Evolutionary conservation across 768 basidiomycete species (phyloP).

Genomic region (Chiua virens): DNA sequence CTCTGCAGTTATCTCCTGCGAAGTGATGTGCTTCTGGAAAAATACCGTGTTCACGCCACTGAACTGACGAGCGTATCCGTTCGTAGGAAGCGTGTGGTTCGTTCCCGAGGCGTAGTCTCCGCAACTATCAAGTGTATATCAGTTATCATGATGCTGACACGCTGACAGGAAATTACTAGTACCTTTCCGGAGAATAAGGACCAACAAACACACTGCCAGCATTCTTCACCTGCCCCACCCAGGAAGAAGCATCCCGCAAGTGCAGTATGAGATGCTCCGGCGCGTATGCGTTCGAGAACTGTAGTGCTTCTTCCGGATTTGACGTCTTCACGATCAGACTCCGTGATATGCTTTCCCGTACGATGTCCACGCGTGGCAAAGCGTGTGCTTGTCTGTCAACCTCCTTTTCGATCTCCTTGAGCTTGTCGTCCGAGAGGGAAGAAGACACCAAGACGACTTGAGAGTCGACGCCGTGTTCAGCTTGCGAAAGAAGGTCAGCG

Average conservation of each 20-base stretch:
- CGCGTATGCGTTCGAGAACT: slow-evolving; percentile 95
- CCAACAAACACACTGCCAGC: slow-evolving; percentile 98
- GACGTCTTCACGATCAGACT: slow-evolving; percentile 81
- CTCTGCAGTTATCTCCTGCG: slow-evolving; percentile 82
- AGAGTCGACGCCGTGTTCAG: slow-evolving; percentile 97
- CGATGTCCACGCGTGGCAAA: slow-evolving; percentile 85
- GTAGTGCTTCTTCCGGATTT: slow-evolving; percentile 72
- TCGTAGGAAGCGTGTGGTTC: slow-evolving; percentile 96
- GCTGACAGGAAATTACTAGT: slow-evolving; percentile 18
- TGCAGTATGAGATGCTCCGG: slow-evolving; percentile 98
- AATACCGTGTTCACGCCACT: slow-evolving; percentile 96
- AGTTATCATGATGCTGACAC: slow-evolving; percentile 2
- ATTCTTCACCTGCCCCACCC: slow-evolving; percentile 73
- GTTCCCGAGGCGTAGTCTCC: slow-evolving; percentile 99
- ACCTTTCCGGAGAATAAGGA: slow-evolving; percentile 95
- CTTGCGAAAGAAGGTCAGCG: slow-evolving; percentile 95
- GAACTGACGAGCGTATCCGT: slow-evolving; percentile 96
- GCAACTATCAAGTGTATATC: slow-evolving; percentile 53
- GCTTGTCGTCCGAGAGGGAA: slow-evolving; percentile 56
- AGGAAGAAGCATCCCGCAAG: slow-evolving; percentile 64
- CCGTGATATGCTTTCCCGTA: slow-evolving; percentile 85
- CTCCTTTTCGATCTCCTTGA: slow-evolving; percentile 78
- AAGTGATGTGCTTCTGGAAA: slow-evolving; percentile 99
- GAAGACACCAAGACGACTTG: slow-evolving; percentile 94
- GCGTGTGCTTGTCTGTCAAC: slow-evolving; percentile 86